Evolutionary conservation across 257 asterid genomes (phyloP), one percentile per base, ranked within the genome.

Genomic region (Nicotiana noctiflora): DNA sequence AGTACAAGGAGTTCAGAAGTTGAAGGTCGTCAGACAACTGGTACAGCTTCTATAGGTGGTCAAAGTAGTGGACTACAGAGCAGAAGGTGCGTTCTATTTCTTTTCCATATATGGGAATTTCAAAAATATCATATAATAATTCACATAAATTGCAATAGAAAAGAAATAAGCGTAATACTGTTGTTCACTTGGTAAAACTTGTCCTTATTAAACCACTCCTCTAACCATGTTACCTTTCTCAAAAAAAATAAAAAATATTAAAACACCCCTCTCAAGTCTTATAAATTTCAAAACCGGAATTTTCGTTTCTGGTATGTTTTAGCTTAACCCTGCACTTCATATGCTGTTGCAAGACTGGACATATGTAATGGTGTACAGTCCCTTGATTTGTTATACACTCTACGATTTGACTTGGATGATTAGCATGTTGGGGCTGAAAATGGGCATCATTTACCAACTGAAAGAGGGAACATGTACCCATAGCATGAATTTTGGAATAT

Each of bases 11-110:
- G 83, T 34, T 82, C 84, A 81, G 91, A 87, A 34, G 86, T 84
- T 79, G 97, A 92, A 76, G 93, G 87, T 79, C 91, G 44, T 75
- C 79, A 86, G 85, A 56, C 88, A 56, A 81, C 83, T 78, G 91
- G 85, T 76, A 72, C 87, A 51, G 76, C 90, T 60, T 81, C 89
- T 83, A 88, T 90, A 87, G 88, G 86, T 84, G 76, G 87, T 75
- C 90, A 81, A 74, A 88, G 81, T 88, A 83, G 81, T 56, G 89
- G 86, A 84, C 75, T 79, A 77, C 86, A 77, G 64, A 85, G 83
- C 86, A 76, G 96, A 68, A 93, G 99, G 99, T 95, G 61, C 11
- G 0, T 40, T 40, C 49, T 40, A 40, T 40, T 40, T 40, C 3
- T 40, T 40, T 40, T 40, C 49, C 49, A 40, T 40, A 40, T 8